Evolutionary conservation across 805 yeast genomes (phyloP), one percentile per base, ranked within the genome.

Genomic region (Metschnikowia aberdeeniae): DNA sequence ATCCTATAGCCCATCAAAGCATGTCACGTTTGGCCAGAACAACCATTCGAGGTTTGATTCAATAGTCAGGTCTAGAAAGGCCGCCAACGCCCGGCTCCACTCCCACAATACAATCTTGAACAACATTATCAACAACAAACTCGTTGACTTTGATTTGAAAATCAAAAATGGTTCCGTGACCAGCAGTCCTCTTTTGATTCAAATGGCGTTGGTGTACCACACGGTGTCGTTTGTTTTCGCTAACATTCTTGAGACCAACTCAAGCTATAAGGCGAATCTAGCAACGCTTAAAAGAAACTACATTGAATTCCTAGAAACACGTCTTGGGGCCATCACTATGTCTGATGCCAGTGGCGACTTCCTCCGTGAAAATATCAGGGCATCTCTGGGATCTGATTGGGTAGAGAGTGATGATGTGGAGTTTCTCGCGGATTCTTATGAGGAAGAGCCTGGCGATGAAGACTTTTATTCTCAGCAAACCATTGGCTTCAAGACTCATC

Each of bases 151-250:
- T 42, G 69, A 68, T 45, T 51, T 67, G 49, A 59, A 54, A 40
- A 49, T 66, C 22, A 46, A 47, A 19, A 44, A 50, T 2, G 30
- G 46, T 8, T 29, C 47, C 6, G 45, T 58, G 35, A 36, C 40
- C 7, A 63, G 57, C 44, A 60, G 72, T 2, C 58, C 68, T 2
- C 43, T 47, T 20, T 60, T 59, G 34, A 54, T 68, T 3, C 59
- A 60, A 40, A 62, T 60, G 47, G 67, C 73, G 14, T 66, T 67
- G 40, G 54, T 70, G 17, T 68, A 58, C 51, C 62, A 61, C 44
- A 60, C 70, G 1, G 54, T 69, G 5, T 64, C 63, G 12, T 31
- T 40, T 1, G 46, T 50, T 5, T 67, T 67, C 44, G 40, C 30
- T 6, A 57, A 57, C n/a, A 40, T 53, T 0, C 50, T 63, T 20